These are phyloP conservation scores for Scheffersomyces spartinae DNA, from an alignment of 805 yeast genomes.

Conservation along the genomic window DNA sequence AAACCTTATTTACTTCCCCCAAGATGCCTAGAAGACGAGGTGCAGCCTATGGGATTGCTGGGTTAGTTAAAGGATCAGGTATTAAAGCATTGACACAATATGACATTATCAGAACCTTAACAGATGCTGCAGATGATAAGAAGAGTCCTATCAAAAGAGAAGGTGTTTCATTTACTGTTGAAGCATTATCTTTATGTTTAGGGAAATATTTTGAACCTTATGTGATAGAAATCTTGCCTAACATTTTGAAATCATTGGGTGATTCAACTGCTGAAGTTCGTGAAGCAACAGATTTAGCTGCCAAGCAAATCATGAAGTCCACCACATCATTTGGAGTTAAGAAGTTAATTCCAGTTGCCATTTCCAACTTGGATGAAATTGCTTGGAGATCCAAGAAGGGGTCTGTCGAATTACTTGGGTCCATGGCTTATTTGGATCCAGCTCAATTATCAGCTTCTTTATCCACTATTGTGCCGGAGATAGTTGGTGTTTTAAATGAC, in stretches of 20 bases:
- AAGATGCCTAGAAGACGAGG: conserved; percentile 60
- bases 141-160: conserved; percentile 65
- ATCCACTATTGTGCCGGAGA: conserved; percentile 88
- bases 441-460: conserved; percentile 83
- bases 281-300: conserved; percentile 78
- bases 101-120: conserved; percentile 64
- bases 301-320: conserved; percentile 77
- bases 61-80: conserved; percentile 85
- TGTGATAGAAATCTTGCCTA: conserved; percentile 78
- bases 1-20: conserved; percentile 43
- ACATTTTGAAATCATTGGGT: conserved; percentile 71
- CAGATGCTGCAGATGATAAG: conserved; percentile 82
- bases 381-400: conserved; percentile 98
- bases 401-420: conserved; percentile 88
- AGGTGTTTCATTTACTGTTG: conserved; percentile 80
- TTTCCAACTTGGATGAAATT: conserved; percentile 72
- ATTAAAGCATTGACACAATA: conserved; percentile 62
- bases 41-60: conserved; percentile 94
- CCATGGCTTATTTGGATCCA: conserved; percentile 97
- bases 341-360: conserved; percentile 82
- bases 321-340: conserved; percentile 91
- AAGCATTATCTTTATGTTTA: conserved; percentile 66
- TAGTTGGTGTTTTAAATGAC: conserved; percentile 89
- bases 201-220: conserved; percentile 87
- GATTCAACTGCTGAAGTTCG: conserved; percentile 81